Base-by-base conservation (phyloP, 352 stramenopile genomes). In the Phytophthora boehmeriae region DNA sequence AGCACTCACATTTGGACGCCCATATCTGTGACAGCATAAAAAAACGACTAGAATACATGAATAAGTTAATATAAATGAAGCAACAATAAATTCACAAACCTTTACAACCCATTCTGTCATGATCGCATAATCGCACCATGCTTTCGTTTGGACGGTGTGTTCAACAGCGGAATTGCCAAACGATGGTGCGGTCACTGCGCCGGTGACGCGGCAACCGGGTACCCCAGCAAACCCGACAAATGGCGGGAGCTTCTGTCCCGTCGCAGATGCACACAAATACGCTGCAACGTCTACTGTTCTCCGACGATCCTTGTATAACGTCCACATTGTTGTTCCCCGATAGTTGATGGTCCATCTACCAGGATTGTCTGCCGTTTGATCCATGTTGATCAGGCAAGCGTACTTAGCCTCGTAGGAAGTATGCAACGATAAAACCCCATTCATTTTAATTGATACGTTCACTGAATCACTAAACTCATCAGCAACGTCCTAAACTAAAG, bases 281-380 rank as follows among this genome's bases (percentile, higher is more conserved):
- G 27, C 27, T 50, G 20, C 38, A 50, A 1, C 28, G 9, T 25
- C 27, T 27, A 5, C 39, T 27, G 11, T 46, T 52, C 35, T 30
- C 41, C 1, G 52, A 3, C 19, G 39, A 28, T 13, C 30, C 38
- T 28, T 59, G 41, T 13, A 59, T 22, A 45, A 59, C 13, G 14
- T 59, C 52, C 5, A 46, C 28, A 23, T 50, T 59, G 11, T 9
- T 44, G 27, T 34, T 8, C 38, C 39, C 5, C 38, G 1, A 30
- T 59, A 59, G 17, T 59, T 17, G 1, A 41, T 22, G 9, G 51
- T 43, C 20, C 35, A n/a, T 1, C n/a, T 23, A 1, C 28, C 39
- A 35, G 39, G 17, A 17, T 50, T 59, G 51, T 59, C 39, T 11
- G 17, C 51, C 13, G 39, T 56, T 25, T 56, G 49, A 20, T 59